Evolutionary conservation across 768 basidiomycete species (phyloP).

Genomic region (Tricholoma sp.): DNA sequence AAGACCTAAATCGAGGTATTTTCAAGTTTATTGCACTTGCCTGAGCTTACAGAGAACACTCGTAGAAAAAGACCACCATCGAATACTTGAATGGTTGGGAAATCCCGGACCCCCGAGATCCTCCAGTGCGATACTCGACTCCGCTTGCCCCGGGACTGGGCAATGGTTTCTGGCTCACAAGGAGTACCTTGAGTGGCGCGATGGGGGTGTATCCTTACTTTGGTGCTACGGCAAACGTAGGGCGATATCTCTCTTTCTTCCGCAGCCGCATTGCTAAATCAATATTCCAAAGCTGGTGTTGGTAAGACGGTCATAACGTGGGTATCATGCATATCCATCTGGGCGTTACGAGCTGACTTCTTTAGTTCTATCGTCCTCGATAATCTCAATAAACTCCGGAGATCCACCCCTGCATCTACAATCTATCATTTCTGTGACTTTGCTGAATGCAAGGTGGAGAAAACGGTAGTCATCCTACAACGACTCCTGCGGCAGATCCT

Average conservation of each 20-base stretch:
- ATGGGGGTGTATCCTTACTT: background rate
- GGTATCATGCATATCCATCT: too few relatives aligned
- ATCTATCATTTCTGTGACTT: too few relatives aligned
- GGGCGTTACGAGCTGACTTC: too few relatives aligned
- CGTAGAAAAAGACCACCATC: background rate
- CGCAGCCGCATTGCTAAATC: background rate
- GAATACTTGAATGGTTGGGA: background rate
- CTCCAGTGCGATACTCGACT: background rate
- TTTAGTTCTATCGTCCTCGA: too few relatives aligned
- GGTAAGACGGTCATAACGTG: background rate
- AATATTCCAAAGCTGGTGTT: background rate
- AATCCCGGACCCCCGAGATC: too few relatives aligned
- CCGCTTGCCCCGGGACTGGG: background rate
- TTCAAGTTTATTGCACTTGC: background rate
- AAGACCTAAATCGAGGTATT: background rate
- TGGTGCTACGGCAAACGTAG: background rate
- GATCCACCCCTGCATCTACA: too few relatives aligned
- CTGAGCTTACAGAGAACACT: background rate
- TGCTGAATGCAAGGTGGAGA: too few relatives aligned
- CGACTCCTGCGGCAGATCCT: too few relatives aligned
- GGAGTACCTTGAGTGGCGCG: background rate
- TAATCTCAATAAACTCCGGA: too few relatives aligned
- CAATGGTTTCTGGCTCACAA: background rate
- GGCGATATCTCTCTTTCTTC: background rate
- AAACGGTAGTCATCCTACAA: too few relatives aligned